Conservation (phyloP, 495 filamentous ascomycete species). For the Ramalina peruviana region DNA sequence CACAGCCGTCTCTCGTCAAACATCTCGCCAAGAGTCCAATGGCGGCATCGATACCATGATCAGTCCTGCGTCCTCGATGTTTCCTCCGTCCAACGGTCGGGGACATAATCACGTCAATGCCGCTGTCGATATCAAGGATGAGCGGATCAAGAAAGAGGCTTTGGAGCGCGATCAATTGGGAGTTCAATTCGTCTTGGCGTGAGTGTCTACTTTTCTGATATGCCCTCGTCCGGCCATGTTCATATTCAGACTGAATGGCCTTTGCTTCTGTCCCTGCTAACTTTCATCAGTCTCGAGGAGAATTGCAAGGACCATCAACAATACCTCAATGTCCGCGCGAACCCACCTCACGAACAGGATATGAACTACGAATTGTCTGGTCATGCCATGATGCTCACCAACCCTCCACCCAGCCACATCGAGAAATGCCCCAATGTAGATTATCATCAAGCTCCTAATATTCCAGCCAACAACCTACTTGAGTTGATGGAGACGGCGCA, state of each 20-base stretch:
- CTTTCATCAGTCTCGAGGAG: constrained; percentile 60
- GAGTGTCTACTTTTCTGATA: constrained; percentile 30
- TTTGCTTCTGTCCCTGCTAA: background rate
- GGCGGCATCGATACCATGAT: constrained; percentile 19
- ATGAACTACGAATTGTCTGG: constrained; percentile 27
- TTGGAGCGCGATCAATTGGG: constrained; percentile 80
- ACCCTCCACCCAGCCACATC: constrained; percentile 38
- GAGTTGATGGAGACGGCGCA: constrained; percentile 76
- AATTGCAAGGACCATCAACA: constrained; percentile 93
- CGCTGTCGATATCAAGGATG: constrained; percentile 9
- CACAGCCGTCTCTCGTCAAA: too few species aligned
- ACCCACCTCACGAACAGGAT: constrained; percentile 20
- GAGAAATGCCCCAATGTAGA: constrained; percentile 30
- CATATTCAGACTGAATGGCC: background rate
- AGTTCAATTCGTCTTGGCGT: constrained; percentile 94
- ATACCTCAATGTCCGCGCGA: constrained; percentile 33
- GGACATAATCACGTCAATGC: background rate
- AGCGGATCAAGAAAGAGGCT: constrained; percentile 25
- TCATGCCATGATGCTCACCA: constrained; percentile 9
- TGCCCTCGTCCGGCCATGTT: background rate
- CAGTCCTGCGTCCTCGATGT: background rate
- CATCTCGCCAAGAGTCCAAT: background rate
- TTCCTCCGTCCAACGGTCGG: background rate
- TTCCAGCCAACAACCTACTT: constrained; percentile 58
- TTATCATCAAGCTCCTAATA: constrained; percentile 30